These are phyloP conservation scores for Hypoxylon rubiginosum DNA, from an alignment of 2,329 filamentous ascomycete genomes.

Conservation along the genomic window DNA sequence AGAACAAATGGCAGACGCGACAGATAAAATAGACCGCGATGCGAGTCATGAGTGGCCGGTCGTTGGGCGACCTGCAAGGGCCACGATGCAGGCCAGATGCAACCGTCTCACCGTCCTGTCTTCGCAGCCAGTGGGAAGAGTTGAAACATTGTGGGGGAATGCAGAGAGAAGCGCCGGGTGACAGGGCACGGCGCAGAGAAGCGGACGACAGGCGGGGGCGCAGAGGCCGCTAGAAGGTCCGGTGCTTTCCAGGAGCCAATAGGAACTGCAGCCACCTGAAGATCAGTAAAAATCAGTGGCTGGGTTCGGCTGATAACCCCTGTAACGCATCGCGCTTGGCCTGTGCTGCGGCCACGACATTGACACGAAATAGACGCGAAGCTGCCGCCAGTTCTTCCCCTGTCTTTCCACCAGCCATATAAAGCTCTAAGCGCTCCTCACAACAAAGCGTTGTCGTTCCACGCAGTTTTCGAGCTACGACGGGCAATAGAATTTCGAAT, in stretches of 20 bases:
- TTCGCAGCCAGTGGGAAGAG: slow-evolving; percentile 48
- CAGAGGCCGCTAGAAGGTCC: slow-evolving; percentile 30
- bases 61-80: slow-evolving; percentile 44
- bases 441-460: slow-evolving; percentile 17
- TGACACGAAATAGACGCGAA: slow-evolving; percentile 52
- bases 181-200: slow-evolving; percentile 29
- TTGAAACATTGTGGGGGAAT: slow-evolving; percentile 45
- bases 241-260: slow-evolving; percentile 42
- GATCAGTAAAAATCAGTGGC: slow-evolving; percentile 45
- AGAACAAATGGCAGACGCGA: slow-evolving; percentile 50
- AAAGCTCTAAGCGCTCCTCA: slow-evolving; percentile 46
- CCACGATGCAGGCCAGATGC: slow-evolving; percentile 45
- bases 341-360: slow-evolving; percentile 44
- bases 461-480: slow-evolving; percentile 18
- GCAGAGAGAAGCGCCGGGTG: slow-evolving; percentile 44
- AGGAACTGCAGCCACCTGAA: slow-evolving; percentile 34
- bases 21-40: slow-evolving; percentile 48
- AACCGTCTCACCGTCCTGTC: slow-evolving; percentile 48
- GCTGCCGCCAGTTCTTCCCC: slow-evolving; percentile 34
- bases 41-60: slow-evolving; percentile 51
- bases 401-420: slow-evolving; percentile 41
- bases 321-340: slow-evolving; percentile 39
- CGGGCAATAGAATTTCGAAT: slow-evolving; percentile 13
- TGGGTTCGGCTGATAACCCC: slow-evolving; percentile 46
- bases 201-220: slow-evolving; percentile 37